Conservation (phyloP, 495 filamentous ascomycete species). For the Penicillium paradoxum region DNA sequence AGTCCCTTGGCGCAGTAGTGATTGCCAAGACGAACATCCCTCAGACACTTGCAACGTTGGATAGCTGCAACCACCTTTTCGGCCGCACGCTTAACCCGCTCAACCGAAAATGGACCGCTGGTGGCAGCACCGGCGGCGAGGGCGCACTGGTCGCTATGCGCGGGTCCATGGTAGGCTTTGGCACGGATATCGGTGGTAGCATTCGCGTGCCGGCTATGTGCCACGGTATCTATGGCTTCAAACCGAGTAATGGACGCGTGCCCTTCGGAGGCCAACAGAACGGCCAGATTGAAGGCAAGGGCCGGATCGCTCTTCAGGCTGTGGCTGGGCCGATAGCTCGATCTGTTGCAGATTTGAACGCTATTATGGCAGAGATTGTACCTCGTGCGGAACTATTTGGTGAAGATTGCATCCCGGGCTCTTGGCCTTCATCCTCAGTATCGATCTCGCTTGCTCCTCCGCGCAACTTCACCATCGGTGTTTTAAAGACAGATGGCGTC, state of each 20-base stretch:
- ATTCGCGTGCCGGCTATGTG: conserved; percentile 58
- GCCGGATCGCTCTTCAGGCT: conserved; percentile 38
- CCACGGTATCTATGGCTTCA: conserved; percentile 54
- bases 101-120: conserved; percentile 51
- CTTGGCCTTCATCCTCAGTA: conserved; percentile 37
- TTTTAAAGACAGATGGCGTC: conserved; percentile 53
- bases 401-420: conserved; percentile 46
- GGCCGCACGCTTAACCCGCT: conserved; percentile 61
- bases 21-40: conserved; percentile 66
- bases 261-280: conserved; percentile 47
- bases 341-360: conserved; percentile 40
- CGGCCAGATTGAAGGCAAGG: conserved; percentile 35
- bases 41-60: conserved; percentile 42
- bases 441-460: conserved; percentile 5
- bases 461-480: conserved; percentile 46
- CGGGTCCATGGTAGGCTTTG: conserved; percentile 61
- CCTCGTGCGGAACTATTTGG: conserved; percentile 43
- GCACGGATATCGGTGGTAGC: conserved; percentile 62
- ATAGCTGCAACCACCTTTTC: conserved; percentile 44
- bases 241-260: conserved; percentile 54
- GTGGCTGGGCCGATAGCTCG: conserved; percentile 49
- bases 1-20: conserved; percentile 49
- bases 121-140: conserved; percentile 65
- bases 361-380: conserved; percentile 48
- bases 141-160: conserved; percentile 57